Base-by-base conservation (phyloP, 257 asterid species). In the Thymus quinquecostatus region DNA sequence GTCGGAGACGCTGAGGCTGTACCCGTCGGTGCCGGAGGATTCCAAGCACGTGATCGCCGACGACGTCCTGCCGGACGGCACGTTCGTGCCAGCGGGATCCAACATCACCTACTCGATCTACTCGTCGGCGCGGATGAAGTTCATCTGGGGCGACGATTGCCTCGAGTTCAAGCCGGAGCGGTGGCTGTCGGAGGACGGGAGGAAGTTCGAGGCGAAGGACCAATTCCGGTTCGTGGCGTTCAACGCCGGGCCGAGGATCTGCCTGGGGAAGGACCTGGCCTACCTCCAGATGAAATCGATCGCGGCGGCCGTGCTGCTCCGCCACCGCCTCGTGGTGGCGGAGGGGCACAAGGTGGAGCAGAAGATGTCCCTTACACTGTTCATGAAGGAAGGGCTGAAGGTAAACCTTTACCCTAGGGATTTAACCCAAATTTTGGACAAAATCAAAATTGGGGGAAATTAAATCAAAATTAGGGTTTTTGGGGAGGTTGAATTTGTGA, bases 251-350 rank as follows among this genome's bases (percentile, higher is more conserved):
- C 89, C 89, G 38, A 72, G 89, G 85, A 82, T 82, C 0, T 82
- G 89, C 32, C 43, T 84, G 75, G 89, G 89, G 70, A 84, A 82
- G 75, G 89, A 84, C 33, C 51, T 84, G 75, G 89, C 89, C 2
- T 84, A 84, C 33, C 41, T 84, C 64, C 89, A 84, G 81, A 84
- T 84, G 89, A 84, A 84, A 51, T 82, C 89, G 13, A 77, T 84
- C 3, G 86, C 82, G 13, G 86, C 89, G 55, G 85, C 89, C 33
- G 78, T 84, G 75, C 44, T 84, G 77, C 89, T 84, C 72, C 89
- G 86, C 29, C 86, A 84, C 82, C 75, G 82, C 14, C 83, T 84
- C 21, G 77, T 45, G 75, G 73, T 82, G 77, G 86, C 80, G 44
- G 59, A 72, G 77, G 89, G 77, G 72, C 89, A 84, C 77, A 67